Evolutionary conservation across 2,329 filamentous ascomycete genomes (phyloP).

Genomic region (Fusarium drepaniforme): DNA sequence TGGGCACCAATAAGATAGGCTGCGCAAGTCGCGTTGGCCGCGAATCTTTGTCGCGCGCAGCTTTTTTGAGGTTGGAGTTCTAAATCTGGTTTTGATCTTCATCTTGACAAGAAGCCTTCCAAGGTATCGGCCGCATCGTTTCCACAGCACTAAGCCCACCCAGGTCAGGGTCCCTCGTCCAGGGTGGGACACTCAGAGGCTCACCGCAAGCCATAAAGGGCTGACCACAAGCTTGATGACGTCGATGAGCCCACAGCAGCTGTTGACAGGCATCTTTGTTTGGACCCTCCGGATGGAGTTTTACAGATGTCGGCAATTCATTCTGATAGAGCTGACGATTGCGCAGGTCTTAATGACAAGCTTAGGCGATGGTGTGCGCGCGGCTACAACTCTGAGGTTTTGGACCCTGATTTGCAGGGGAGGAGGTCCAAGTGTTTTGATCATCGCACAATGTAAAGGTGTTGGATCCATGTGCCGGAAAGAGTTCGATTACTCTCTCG

Average conservation of each 20-base stretch:
- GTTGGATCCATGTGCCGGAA: slow-evolving; percentile 18
- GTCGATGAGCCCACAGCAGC: slow-evolving; percentile 32
- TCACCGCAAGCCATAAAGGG: slow-evolving; percentile 35
- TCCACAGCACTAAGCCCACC: slow-evolving; percentile 34
- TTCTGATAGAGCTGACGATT: slow-evolving; percentile 8
- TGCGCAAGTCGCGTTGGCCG: slow-evolving; percentile 14
- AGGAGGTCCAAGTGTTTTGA: slow-evolving; percentile 6
- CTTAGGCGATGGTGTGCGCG: slow-evolving; percentile 2
- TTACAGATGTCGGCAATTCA: slow-evolving; percentile 31
- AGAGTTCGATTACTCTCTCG: neutral
- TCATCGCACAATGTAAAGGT: slow-evolving; percentile 8
- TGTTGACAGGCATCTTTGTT: slow-evolving; percentile 19
- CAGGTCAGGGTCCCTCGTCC: slow-evolving; percentile 26
- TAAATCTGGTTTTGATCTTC: slow-evolving; percentile 41
- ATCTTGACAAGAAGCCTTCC: slow-evolving; percentile 33
- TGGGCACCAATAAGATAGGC: slow-evolving; percentile 25
- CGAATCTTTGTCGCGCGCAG: slow-evolving; percentile 1
- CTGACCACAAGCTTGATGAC: slow-evolving; percentile 37
- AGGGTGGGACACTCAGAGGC: slow-evolving; percentile 25
- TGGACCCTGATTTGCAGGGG: slow-evolving; percentile 41
- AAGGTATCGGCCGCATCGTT: slow-evolving; percentile 33
- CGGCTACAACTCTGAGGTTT: slow-evolving; percentile 24
- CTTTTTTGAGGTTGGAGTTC: slow-evolving; percentile 21
- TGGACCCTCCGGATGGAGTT: slow-evolving; percentile 8
- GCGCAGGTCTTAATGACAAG: slow-evolving; percentile 16